Evolutionary conservation across 768 basidiomycete species (phyloP).

Genomic region (Pisolithus albus): DNA sequence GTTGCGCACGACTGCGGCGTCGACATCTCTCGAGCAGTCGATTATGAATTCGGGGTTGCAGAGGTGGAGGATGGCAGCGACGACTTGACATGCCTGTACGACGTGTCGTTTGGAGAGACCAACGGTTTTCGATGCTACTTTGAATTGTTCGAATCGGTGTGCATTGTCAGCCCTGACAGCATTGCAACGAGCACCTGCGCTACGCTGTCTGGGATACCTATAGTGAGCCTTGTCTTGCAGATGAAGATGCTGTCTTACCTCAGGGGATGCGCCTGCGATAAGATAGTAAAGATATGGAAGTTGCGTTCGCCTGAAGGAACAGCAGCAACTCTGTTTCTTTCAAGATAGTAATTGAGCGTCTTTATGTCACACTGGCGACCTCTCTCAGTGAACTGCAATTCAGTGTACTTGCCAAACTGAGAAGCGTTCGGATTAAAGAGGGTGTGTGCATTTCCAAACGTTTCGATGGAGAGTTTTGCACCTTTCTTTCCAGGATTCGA

Average conservation of each 20-base stretch:
- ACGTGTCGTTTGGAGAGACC: conserved; percentile 93
- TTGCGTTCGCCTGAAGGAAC: conserved; percentile 90
- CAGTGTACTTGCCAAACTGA: conserved; percentile 95
- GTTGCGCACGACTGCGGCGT: conserved; percentile 89
- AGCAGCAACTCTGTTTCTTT: conserved; percentile 79
- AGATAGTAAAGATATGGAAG: conserved; percentile 97
- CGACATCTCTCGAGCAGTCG: conserved; percentile 79
- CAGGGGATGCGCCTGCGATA: conserved; percentile 79
- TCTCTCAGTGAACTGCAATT: conserved; percentile 92
- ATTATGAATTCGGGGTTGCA: conserved; percentile 91
- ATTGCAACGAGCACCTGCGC: conserved; percentile 35
- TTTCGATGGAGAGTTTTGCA: conserved; percentile 83
- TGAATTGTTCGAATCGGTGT: conserved; percentile 88
- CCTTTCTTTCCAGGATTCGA: conserved; percentile 90
- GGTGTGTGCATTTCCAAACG: conserved; percentile 89
- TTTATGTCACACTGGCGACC: conserved; percentile 86
- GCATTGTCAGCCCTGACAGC: conserved; percentile 70
- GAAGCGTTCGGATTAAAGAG: conserved; percentile 94
- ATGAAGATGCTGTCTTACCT: conserved; percentile 85
- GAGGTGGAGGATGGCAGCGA: conserved; percentile 93
- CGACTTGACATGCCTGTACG: conserved; percentile 89
- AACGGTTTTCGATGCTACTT: conserved; percentile 86
- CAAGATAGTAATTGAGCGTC: conserved; percentile 94
- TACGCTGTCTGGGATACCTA: conserved; percentile 77
- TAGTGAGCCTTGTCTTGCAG: conserved; percentile 76